Evolutionary conservation across 306 rosid species (phyloP).

Genomic region (Lupinus albus): DNA sequence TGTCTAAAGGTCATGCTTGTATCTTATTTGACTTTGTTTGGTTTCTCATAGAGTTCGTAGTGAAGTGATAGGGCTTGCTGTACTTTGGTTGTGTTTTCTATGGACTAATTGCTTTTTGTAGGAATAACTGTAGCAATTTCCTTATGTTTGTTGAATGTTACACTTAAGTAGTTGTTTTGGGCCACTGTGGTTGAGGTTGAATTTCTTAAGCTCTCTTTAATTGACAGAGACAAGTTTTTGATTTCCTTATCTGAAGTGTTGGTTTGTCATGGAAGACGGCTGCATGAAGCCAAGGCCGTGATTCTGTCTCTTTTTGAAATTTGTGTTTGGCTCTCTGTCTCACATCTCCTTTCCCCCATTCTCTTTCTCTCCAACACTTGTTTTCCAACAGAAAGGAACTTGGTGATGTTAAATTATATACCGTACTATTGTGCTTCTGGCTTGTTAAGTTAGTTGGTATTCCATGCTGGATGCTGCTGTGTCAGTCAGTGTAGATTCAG

Average conservation of each 20-base stretch:
- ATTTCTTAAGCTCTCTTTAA: neutral
- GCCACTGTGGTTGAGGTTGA: neutral
- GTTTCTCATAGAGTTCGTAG: neutral
- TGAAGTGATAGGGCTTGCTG: neutral
- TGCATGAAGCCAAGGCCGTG: neutral
- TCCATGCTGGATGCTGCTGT: too few species aligned
- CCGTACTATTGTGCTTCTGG: too few species aligned
- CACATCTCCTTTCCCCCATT: neutral
- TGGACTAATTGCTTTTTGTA: neutral
- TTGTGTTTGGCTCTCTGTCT: neutral
- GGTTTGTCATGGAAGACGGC: neutral
- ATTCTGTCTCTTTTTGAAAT: neutral
- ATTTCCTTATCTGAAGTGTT: neutral
- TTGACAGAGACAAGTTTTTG: neutral
- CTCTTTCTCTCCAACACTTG: neutral
- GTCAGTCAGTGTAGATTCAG: too few species aligned
- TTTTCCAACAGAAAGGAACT: neutral
- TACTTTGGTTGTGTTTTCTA: neutral
- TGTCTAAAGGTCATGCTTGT: neutral
- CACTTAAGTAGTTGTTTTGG: neutral
- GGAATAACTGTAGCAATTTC: neutral
- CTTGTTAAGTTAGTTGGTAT: too few species aligned
- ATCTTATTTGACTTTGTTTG: neutral
- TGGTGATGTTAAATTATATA: neutral
- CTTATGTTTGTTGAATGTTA: neutral